phyloP scores from a whole-genome alignment of 192 early-diverging fungal species.

The Helicostylum pulchrum region DNA sequence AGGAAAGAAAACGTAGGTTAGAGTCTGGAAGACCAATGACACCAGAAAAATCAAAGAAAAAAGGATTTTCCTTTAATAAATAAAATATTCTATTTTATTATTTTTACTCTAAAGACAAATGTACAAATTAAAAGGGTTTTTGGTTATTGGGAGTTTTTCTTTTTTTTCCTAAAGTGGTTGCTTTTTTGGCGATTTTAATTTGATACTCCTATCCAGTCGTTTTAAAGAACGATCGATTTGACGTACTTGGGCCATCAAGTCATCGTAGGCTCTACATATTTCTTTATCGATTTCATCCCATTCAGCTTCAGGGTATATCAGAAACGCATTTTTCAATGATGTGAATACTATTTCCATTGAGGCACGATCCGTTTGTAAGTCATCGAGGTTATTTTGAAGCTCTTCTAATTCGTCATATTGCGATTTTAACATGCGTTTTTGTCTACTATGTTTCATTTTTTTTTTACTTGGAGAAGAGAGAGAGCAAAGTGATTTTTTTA shows the following conservation, averaged over 20 bases:
- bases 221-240: conserved; percentile 11
- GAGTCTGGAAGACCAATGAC: conserved; percentile 69
- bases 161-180: too few relatives aligned
- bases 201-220: conserved; percentile 4
- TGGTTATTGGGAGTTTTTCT: too few relatives aligned
- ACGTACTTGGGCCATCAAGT: conserved; percentile 11
- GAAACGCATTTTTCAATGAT: conserved; percentile 11
- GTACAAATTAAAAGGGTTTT: too few relatives aligned
- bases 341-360: conserved; percentile 12
- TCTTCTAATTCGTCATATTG: conserved; percentile 1
- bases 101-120: neutral
- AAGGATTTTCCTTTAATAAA: conserved; percentile 64
- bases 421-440: neutral
- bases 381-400: conserved; percentile 5
- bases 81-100: conserved; percentile 15
- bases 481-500: too few relatives aligned
- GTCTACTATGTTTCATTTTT: neutral
- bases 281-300: conserved; percentile 13
- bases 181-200: neutral
- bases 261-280: conserved; percentile 15
- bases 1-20: conserved; percentile 91
- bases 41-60: conserved; percentile 71
- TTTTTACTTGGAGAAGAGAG: too few relatives aligned
- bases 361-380: conserved; percentile 1
- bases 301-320: conserved; percentile 1